A percentile compares a stretch with the other conserved stretches of the same genome.
Conservation (phyloP, 129 eudicot genomes). For the carrot (Daucus carota) region DH1_v3.0 NC_030385.2:37227501-37228000, state of each 20-base stretch:
- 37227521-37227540: too few relatives aligned
- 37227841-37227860: conserved; percentile 87
- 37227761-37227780: conserved; percentile 75
- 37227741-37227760: conserved; percentile 83
- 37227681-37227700: conserved; percentile 59
- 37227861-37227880: conserved; percentile 58
- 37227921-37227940: conserved; percentile 71
- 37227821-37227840: conserved; percentile 93
- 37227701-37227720: conserved; percentile 64
- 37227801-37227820: conserved; percentile 88
- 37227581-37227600: background rate
- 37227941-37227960: conserved; percentile 60
- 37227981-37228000: conserved; percentile 56
- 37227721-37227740: conserved; percentile 69
- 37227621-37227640: conserved; percentile 62
- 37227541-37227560: too few relatives aligned
- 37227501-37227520: too few relatives aligned
- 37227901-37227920: conserved; percentile 50
- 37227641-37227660: conserved; percentile 40
- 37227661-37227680: conserved; percentile 64
- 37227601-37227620: background rate
- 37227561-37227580: too few relatives aligned
- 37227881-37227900: conserved; percentile 48
- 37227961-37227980: conserved; percentile 55
- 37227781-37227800: conserved; percentile 72